phyloP scores from a whole-genome alignment of 345 rosid species.

The Populus deltoides region DNA sequence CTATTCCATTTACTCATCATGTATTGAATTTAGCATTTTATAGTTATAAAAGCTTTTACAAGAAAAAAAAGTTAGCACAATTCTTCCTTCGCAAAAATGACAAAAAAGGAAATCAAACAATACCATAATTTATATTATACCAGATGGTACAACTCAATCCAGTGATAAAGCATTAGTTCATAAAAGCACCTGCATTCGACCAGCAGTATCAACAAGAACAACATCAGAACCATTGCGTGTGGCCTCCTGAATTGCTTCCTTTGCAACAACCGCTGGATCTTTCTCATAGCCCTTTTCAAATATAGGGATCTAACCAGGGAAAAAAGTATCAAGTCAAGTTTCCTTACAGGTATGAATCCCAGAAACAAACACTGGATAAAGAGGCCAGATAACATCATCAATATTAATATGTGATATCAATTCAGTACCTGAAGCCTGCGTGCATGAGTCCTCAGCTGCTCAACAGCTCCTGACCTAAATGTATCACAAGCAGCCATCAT shows the following conservation, averaged over 20 bases:
- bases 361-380: background rate
- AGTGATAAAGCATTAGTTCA: background rate
- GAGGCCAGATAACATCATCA: background rate
- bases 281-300: constrained; percentile 98
- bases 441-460: constrained; percentile 94
- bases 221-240: constrained; percentile 83
- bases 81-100: background rate
- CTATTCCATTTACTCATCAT: background rate
- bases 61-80: background rate
- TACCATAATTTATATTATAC: background rate
- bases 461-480: constrained; percentile 98
- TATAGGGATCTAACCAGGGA: constrained; percentile 65
- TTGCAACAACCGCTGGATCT: constrained; percentile 96
- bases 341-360: background rate
- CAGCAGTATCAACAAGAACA: constrained; percentile 98
- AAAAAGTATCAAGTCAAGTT: background rate
- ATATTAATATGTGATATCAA: background rate
- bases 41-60: background rate
- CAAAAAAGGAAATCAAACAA: no score
- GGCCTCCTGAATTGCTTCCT: constrained; percentile 97
- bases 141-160: background rate
- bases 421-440: constrained; percentile 82
- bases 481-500: constrained; percentile 99
- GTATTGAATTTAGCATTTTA: background rate
- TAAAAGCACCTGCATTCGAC: constrained; percentile 78